Conservation (phyloP, 805 yeast species). For the Allodekkera sacchari region DNA sequence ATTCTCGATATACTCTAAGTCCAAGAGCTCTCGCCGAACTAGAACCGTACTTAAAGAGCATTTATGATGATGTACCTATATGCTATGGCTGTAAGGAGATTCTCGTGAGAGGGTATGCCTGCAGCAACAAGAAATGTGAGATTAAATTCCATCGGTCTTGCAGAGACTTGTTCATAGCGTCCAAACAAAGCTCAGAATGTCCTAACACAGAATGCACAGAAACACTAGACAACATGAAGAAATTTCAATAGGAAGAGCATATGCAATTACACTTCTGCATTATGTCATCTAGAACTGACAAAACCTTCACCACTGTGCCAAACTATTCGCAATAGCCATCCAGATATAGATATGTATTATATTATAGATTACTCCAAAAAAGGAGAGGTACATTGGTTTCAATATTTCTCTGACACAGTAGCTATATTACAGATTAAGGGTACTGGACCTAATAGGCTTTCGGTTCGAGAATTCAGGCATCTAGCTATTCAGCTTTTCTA, state of each 20-base stretch:
- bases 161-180: slow-evolving; percentile 29
- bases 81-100: slow-evolving; percentile 48
- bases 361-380: too few relatives aligned
- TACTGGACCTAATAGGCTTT: too few relatives aligned
- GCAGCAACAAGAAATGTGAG: slow-evolving; percentile 27
- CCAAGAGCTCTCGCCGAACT: slow-evolving; percentile 40
- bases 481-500: slow-evolving; percentile 10
- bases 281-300: not conserved
- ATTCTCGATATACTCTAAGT: slow-evolving; percentile 29
- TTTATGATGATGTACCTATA: slow-evolving; percentile 29
- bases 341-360: too few relatives aligned
- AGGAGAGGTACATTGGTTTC: too few relatives aligned
- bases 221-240: slow-evolving; percentile 9
- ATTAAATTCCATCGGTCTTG: slow-evolving; percentile 44
- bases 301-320: too few relatives aligned
- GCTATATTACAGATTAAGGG: too few relatives aligned
- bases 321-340: too few relatives aligned
- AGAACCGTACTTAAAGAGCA: slow-evolving; percentile 32
- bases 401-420: too few relatives aligned
- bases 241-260: slow-evolving; percentile 10
- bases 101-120: slow-evolving; percentile 43
- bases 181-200: slow-evolving; percentile 23
- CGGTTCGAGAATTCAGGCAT: too few relatives aligned
- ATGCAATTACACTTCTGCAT: not conserved
- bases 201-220: slow-evolving; percentile 23